Percentiles rank a stretch among this genome's conserved stretches.
These are phyloP conservation scores for Erysimum pusillum DNA, from an alignment of 441 rosid species.

Conservation along the genomic window DNA sequence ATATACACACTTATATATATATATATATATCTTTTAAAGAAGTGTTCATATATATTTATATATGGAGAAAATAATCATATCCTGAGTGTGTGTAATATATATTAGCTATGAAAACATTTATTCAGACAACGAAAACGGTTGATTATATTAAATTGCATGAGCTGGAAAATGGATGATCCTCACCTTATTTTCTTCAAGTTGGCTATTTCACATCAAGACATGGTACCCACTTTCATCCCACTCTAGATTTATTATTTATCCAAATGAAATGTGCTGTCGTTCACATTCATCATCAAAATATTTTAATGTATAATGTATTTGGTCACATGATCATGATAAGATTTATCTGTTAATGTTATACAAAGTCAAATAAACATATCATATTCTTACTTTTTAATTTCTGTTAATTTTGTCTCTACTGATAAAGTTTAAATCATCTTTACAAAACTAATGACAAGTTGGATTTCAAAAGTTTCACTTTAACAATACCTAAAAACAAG, in stretches of 20 bases:
- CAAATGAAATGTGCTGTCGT: slow-evolving; percentile 39
- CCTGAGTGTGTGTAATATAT: neutral
- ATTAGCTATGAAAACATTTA: slow-evolving; percentile 41
- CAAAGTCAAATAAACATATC: neutral
- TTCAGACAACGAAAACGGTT: slow-evolving; percentile 23
- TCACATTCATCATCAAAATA: slow-evolving; percentile 42
- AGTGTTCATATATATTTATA: neutral
- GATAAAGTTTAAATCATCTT: too few species aligned
- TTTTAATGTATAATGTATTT: neutral
- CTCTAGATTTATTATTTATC: slow-evolving; percentile 16
- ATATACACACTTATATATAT: too few species aligned
- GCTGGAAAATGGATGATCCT: slow-evolving; percentile 38
- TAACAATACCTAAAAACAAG: too few species aligned
- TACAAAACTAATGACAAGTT: too few species aligned
- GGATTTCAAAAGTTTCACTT: too few species aligned
- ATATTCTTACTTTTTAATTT: neutral
- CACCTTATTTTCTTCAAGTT: slow-evolving; percentile 33
- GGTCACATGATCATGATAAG: slow-evolving; percentile 36
- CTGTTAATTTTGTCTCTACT: neutral
- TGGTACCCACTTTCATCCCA: slow-evolving; percentile 42
- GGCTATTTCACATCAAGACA: slow-evolving; percentile 41
- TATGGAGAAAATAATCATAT: too few species aligned
- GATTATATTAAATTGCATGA: slow-evolving; percentile 44
- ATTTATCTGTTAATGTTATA: slow-evolving; percentile 22
- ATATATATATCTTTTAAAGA: neutral